Percentiles rank a stretch among this genome's conserved stretches.
phyloP scores from a whole-genome alignment of 345 rosid genomes.

The Rhodomyrtus tomentosa region DNA sequence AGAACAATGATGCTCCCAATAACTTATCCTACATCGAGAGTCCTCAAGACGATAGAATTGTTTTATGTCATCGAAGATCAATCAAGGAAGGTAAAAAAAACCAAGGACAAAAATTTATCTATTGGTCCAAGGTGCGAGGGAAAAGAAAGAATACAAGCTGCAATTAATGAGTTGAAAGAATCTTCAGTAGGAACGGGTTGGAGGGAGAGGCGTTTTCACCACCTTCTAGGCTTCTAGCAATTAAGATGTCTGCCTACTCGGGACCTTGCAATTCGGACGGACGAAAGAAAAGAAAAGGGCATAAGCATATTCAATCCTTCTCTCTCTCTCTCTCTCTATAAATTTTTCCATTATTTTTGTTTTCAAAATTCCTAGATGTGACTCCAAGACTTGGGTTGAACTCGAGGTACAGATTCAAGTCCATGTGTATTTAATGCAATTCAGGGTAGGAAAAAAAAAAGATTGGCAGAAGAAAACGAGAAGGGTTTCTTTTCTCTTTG shows the following conservation, averaged over 20 bases:
- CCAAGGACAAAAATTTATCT: background rate
- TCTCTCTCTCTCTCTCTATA: background rate
- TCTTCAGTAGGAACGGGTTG: background rate
- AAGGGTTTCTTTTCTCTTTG: background rate
- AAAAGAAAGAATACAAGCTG: background rate
- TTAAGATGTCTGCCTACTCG: background rate
- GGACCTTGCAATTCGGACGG: slow-evolving; percentile 2
- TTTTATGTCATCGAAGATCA: background rate
- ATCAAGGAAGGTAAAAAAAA: background rate
- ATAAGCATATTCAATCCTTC: background rate
- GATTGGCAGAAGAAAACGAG: background rate
- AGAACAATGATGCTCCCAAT: background rate
- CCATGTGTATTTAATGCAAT: background rate
- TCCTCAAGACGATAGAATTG: background rate
- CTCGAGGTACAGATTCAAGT: slow-evolving; percentile 2
- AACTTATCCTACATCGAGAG: background rate
- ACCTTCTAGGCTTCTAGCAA: background rate
- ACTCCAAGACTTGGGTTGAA: background rate
- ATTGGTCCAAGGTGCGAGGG: background rate
- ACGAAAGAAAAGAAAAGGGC: background rate
- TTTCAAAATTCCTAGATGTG: background rate
- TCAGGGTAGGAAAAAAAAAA: background rate
- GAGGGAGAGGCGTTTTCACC: background rate
- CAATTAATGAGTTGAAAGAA: background rate
- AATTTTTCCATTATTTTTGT: background rate